A percentile compares a stretch with the other conserved stretches of the same genome.
Conservation (phyloP, 1,284 basidiomycete species). For the Ceratobasidium sp. region DNA sequence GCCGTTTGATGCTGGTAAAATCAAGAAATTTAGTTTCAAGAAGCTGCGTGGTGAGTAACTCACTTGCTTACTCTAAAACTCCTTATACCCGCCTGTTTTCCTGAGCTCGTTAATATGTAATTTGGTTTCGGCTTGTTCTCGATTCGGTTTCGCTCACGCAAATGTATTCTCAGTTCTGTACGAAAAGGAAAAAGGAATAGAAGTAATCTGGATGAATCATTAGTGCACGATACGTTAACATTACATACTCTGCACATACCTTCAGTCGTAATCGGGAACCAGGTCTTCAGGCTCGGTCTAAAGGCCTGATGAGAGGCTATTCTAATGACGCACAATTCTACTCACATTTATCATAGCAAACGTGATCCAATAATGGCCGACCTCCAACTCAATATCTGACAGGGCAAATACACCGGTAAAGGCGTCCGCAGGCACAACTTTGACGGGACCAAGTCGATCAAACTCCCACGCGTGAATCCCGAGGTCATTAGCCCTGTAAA, state of each 20-base stretch:
- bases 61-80: neutral
- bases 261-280: neutral
- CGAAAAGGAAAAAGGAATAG: neutral
- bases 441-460: neutral
- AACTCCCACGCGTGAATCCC: neutral
- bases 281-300: neutral
- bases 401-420: conserved; percentile 2
- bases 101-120: neutral
- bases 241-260: neutral
- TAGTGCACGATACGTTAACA: neutral
- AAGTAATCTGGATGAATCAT: neutral
- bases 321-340: neutral
- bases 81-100: neutral
- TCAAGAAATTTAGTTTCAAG: neutral
- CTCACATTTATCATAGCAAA: neutral
- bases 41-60: neutral
- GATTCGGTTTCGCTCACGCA: neutral
- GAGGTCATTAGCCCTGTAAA: neutral
- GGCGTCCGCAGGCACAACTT: neutral
- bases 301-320: neutral
- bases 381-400: neutral
- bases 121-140: neutral
- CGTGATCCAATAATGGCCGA: neutral
- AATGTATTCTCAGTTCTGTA: neutral
- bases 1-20: neutral